These are phyloP conservation scores for Globisporangium carolinianum DNA, from an alignment of 352 stramenopile genomes.

Conservation along the genomic window DNA sequence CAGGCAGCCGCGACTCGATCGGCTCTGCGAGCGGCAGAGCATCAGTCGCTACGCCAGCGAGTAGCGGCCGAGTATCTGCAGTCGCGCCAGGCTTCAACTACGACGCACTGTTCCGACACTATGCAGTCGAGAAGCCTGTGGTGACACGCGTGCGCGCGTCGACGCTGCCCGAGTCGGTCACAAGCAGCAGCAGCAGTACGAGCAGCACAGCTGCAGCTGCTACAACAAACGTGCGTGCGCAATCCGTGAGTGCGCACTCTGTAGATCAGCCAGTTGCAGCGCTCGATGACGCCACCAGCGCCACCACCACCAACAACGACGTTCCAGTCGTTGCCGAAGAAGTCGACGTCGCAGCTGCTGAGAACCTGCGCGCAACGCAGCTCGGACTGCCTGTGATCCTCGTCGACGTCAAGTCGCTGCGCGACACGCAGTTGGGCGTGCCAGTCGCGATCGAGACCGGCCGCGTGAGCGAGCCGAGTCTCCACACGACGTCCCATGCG, in stretches of 20 bases:
- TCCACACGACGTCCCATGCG: conserved; percentile 3
- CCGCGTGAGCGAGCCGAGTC: conserved; percentile 1
- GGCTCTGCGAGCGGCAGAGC: background rate
- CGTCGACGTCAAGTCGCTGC: conserved; percentile 5
- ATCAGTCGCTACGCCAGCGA: conserved; percentile 5
- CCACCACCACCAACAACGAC: background rate
- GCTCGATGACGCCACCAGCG: background rate
- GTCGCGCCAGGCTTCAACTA: conserved; percentile 28
- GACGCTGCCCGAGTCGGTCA: conserved; percentile 2
- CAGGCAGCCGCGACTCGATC: background rate
- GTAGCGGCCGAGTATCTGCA: background rate
- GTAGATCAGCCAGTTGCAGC: too few species aligned
- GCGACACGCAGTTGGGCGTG: conserved; percentile 6
- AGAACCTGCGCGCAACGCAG: conserved; percentile 5
- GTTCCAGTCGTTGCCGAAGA: conserved; percentile 2
- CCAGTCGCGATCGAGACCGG: conserved; percentile 6
- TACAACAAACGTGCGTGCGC: background rate
- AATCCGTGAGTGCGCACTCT: too few species aligned
- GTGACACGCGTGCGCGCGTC: conserved; percentile 3
- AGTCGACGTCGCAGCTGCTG: background rate
- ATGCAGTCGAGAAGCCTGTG: conserved; percentile 7
- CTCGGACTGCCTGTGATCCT: conserved; percentile 9
- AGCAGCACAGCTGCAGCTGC: background rate
- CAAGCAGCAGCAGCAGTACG: background rate
- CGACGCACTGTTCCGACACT: conserved; percentile 30